Evolutionary conservation across 176 grass and related monocot genomes (phyloP), one percentile per base, ranked within the genome.

Genomic region (Phoenix dactylifera): DNA sequence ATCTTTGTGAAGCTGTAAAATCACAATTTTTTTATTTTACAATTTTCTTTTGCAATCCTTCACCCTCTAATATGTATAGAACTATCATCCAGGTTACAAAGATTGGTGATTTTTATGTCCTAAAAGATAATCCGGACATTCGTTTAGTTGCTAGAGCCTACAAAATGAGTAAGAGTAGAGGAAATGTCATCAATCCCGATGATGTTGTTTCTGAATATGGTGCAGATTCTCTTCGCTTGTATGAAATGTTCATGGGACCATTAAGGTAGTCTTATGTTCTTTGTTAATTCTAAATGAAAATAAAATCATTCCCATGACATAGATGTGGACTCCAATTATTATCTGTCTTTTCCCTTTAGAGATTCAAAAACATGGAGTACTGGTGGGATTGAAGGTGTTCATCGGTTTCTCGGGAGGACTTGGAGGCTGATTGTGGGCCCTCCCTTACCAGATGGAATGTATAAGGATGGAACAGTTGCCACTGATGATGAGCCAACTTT

Each of bases 191-290:
- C 53, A 97, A 97, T 60, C 92, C 92, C 28, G 92, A 97, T 80
- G 87, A 97, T 44, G 87, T 97, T n/a, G 83, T 97, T 79, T 90
- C 62, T 64, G 86, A 91, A 68, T 91, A 97, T 82, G 92, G 87
- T 28, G 87, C 92, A 5, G 92, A 97, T 88, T 97, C 87, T 77
- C 92, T 97, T 52, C 83, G 92, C 17, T 77, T 96, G 64, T 96
- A 96, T 49, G 91, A 96, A 86, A 96, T 96, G 91, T 96, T 96
- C 75, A 96, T 96, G 91, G 91, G 91, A 50, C 91, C 91, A 66
- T 81, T 96, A 70, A 96, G 91, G 58, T 60, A 35, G 18, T 35
- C 54, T 60, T 62, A 51, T 17, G 3, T 29, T 5, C 15, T 51
- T 12, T 29, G 18, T 18, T 66, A 28, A 1, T 26, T 51, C 18